Evolutionary conservation across 2,329 filamentous ascomycete genomes (phyloP), one percentile per base, ranked within the genome.

Genomic region (Furcasterigmium sp.): DNA sequence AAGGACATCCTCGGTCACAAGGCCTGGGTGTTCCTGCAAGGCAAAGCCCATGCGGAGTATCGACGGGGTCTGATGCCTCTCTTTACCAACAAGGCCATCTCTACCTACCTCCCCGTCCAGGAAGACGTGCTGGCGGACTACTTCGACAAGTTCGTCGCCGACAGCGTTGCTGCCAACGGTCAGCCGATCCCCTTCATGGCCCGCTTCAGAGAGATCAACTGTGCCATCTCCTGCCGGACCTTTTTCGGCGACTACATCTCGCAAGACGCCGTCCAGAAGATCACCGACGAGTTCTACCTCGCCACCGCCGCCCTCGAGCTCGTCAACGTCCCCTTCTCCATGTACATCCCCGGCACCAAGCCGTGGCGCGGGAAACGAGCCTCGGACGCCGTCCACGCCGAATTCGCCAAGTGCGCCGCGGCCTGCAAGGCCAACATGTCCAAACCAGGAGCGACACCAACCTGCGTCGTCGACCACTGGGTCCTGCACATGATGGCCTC

Each of bases 221-320:
- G 83, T 56, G 86, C 86, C 4, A 67, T 90, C 3, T 88, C 85
- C 8, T 87, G 84, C 67, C 78, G 85, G 38, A 90, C 86, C 8
- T 91, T 91, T 56, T 85, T 89, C 37, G 86, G 87, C 19, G 77
- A 88, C 64, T 90, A 90, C 68, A 87, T 89, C 62, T 79, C 78
- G 8, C 77, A 87, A 35, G 77, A 80, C 46, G 75, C 78, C 5
- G 78, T 91, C 45, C 82, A 86, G 68, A 83, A 76, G 60, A 86
- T 91, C 45, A 82, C 85, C 15, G 80, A 89, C 56, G 85, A 91
- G 62, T 91, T 86, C 62, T 90, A 88, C 62, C 72, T 82, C 46
- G 84, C 86, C 53, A 91, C 86, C 5, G 85, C 82, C 18, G 85
- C 87, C 1, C 74, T 91, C 35, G 86, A 91, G 61, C 74, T 91